These are phyloP conservation scores for Podospora didyma DNA, from an alignment of 495 filamentous ascomycete genomes.

Conservation along the genomic window DNA sequence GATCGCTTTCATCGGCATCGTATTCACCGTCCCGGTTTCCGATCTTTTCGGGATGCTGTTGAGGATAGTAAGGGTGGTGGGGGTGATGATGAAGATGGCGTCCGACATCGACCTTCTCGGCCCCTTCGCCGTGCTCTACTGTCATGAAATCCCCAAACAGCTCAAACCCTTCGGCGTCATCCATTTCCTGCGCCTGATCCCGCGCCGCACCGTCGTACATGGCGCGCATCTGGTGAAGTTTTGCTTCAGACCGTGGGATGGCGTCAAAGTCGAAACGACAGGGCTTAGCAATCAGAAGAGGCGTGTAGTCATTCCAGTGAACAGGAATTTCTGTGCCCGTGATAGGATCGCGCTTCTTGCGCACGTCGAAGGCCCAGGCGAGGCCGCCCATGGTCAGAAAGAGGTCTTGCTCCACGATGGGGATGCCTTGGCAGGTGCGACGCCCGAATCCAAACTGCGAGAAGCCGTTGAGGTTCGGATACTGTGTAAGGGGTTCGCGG, in stretches of 20 bases:
- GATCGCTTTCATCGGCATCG: neutral
- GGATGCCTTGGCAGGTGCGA: conserved; percentile 55
- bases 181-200: conserved; percentile 17
- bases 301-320: conserved; percentile 48
- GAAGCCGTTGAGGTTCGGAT: conserved; percentile 52
- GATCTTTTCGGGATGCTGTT: neutral
- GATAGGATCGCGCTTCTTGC: conserved; percentile 32
- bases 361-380: conserved; percentile 55
- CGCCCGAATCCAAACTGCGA: conserved; percentile 60
- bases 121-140: neutral
- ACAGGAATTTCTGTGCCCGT: conserved; percentile 37
- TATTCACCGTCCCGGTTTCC: conserved; percentile 1
- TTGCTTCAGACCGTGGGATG: conserved; percentile 30
- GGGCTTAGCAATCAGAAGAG: conserved; percentile 53
- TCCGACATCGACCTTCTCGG: conserved; percentile 4
- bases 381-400: conserved; percentile 55
- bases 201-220: conserved; percentile 35
- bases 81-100: neutral
- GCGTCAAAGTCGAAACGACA: conserved; percentile 44
- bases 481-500: conserved; percentile 47
- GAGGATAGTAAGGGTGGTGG: too few relatives aligned
- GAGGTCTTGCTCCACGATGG: conserved; percentile 53
- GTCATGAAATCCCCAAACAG: conserved; percentile 1
- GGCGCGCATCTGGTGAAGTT: conserved; percentile 17
- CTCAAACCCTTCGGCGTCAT: conserved; percentile 2